These are phyloP conservation scores for Fusarium pseudonygamai DNA, from an alignment of 2,329 filamentous ascomycete genomes.

Conservation along the genomic window DNA sequence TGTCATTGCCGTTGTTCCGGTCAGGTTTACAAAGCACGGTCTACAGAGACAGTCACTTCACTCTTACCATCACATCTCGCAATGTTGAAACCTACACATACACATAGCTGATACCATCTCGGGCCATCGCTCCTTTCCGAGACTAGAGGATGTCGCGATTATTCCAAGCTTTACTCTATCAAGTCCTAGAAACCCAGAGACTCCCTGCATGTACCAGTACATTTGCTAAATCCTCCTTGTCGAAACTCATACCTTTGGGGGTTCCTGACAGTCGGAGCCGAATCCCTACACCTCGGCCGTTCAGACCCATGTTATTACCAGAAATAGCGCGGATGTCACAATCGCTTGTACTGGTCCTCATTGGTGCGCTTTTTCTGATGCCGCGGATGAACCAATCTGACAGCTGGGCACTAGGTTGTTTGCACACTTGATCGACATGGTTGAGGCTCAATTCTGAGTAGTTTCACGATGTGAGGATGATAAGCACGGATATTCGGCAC, in stretches of 20 bases:
- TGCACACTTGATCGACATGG: neutral
- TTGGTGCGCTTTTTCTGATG: neutral
- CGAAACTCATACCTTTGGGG: neutral
- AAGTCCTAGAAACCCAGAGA: fast-evolving
- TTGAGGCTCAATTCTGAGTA: neutral
- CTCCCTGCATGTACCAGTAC: neutral
- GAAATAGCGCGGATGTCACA: neutral
- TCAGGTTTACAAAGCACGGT: too few species aligned
- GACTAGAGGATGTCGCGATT: neutral
- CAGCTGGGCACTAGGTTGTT: neutral
- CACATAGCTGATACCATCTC: neutral
- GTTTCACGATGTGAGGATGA: neutral
- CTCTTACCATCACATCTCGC: neutral
- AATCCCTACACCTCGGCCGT: neutral
- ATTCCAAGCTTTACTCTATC: neutral
- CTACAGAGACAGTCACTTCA: fast-evolving
- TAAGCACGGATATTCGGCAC: neutral
- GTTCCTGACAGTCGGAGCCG: neutral
- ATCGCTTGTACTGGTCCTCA: neutral
- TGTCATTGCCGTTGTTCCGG: neutral
- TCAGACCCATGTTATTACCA: neutral
- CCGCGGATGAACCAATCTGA: neutral
- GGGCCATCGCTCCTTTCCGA: neutral
- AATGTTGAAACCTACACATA: neutral
- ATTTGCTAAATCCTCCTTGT: neutral